A percentile compares a stretch with the other conserved stretches of the same genome.
These are phyloP conservation scores for Suillus occidentalis DNA, from an alignment of 768 basidiomycete genomes.

Conservation along the genomic window DNA sequence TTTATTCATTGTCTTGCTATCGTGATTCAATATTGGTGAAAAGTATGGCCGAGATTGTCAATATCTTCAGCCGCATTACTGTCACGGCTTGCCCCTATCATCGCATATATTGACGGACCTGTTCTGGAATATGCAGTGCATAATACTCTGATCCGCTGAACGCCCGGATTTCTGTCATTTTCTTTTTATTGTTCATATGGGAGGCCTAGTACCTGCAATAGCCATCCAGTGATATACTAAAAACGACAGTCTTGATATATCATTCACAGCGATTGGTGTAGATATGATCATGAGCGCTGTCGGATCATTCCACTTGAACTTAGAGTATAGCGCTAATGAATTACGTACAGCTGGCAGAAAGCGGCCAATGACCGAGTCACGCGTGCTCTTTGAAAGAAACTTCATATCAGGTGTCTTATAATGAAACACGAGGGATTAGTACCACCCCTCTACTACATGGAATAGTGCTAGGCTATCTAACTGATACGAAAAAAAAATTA, in stretches of 20 bases:
- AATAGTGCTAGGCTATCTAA: neutral
- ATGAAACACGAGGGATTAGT: neutral
- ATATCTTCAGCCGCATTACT: neutral
- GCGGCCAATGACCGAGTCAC: too few relatives aligned
- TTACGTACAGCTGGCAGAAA: too few relatives aligned
- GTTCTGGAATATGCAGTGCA: neutral
- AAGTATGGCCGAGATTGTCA: neutral
- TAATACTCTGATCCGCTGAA: neutral
- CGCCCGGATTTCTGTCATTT: neutral
- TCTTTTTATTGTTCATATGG: neutral
- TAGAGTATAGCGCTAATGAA: too few relatives aligned
- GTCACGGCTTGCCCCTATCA: neutral
- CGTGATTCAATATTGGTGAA: neutral
- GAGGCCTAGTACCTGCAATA: neutral
- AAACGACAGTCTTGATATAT: neutral
- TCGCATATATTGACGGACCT: neutral
- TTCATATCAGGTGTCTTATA: neutral
- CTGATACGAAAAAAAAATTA: neutral
- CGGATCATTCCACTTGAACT: neutral
- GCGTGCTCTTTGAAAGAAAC: neutral
- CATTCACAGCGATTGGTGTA: neutral
- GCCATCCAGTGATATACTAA: neutral
- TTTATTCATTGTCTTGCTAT: neutral
- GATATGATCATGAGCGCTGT: neutral
- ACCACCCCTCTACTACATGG: neutral